Base-by-base conservation (phyloP, 163 green algal species). In the Scenedesmus sp. region DNA sequence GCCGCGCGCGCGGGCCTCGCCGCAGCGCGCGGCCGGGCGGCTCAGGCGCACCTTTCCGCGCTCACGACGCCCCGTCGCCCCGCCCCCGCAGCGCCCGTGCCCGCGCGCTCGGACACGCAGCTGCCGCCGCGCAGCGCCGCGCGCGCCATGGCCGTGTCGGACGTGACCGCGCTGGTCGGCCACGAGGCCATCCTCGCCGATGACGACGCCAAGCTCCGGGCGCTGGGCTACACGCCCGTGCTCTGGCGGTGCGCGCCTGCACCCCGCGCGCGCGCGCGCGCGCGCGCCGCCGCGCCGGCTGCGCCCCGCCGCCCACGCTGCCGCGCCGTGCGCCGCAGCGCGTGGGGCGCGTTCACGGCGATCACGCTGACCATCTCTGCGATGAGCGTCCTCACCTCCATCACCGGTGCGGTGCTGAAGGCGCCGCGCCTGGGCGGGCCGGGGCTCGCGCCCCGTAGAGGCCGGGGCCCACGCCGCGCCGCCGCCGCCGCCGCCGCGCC, bases 341-440 rank as follows among this genome's bases (percentile, higher is more conserved):
- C 45, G 28, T 70, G 56, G 57, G 71, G 63, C 33, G 29, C 39
- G 26, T 60, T 76, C 39, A 77, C 64, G 4, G 34, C 75, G 2
- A 64, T 65, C 31, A 70, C 64, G 13, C 57, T 83, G 29, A 72
- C 76, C 3, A 83, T 83, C 28, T 66, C 42, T 18, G 76, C 76
- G 1, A 78, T 77, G 76, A 60, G 28, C 31, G 58, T 77, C 18
- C 65, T 83, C 7, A 76, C 66, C 20, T 69, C 45, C 65, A 72
- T 83, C 28, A 62, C 64, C 65, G 70, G 70, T 78, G 57, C 20
- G n/a, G n/a, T n/a, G n/a, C n/a, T n/a, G n/a, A n/a, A n/a, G n/a
- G 70, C n/a, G 26, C 47, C 63, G 47, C 15, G n/a, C n/a, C n/a
- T n/a, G n/a, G n/a, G n/a, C n/a, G n/a, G n/a, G n/a, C n/a, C n/a